Conservation (phyloP, 192 early-diverging fungal species). For the Entomortierella beljakovae region DNA sequence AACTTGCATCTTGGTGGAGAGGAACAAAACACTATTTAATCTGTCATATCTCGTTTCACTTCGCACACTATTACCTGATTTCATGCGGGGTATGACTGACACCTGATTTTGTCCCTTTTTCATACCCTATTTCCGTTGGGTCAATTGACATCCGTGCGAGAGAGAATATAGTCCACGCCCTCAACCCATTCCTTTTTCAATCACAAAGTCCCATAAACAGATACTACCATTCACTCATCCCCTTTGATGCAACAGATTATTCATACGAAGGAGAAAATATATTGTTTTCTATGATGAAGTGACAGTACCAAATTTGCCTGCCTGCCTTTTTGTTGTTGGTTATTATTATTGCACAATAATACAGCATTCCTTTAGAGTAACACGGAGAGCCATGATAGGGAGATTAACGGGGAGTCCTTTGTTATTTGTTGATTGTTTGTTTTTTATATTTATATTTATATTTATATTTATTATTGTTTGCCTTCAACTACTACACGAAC, state of each 20-base stretch:
- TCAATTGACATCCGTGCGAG: not conserved
- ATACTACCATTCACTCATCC: not conserved
- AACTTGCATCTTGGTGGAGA: not conserved
- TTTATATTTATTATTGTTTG: not conserved
- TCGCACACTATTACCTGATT: not conserved
- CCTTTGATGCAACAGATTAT: not conserved
- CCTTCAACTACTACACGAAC: too few species aligned
- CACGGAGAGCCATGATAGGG: conserved; percentile 1
- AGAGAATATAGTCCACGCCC: not conserved
- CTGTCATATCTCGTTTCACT: not conserved
- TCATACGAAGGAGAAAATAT: conserved; percentile 20
- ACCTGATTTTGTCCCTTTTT: not conserved
- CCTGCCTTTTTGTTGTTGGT: not conserved
- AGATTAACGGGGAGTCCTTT: not conserved
- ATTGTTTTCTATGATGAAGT: not conserved
- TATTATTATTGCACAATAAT: not conserved
- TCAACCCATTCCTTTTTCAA: not conserved
- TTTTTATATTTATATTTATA: not conserved
- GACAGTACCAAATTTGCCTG: not conserved
- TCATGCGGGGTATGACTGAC: not conserved
- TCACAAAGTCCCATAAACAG: not conserved
- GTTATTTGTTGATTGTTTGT: not conserved
- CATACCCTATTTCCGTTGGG: not conserved
- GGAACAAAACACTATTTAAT: not conserved
- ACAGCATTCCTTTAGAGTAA: conserved; percentile 1